phyloP scores from a whole-genome alignment of 305 asterid species.

The Petunia hybrid region DNA sequence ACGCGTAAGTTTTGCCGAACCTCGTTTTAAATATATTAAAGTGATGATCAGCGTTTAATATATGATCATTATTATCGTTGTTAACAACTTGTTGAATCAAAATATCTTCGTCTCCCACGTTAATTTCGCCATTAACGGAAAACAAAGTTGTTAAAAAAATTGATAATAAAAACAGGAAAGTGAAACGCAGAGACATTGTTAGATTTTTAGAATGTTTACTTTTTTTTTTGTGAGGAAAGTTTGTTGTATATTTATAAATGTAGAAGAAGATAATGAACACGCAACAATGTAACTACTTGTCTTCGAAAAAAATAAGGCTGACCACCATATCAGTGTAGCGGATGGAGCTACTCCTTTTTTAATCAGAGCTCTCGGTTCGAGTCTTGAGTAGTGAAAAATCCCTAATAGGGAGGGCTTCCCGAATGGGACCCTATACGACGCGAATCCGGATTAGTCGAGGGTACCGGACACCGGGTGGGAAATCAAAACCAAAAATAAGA shows the following conservation, averaged over 20 bases:
- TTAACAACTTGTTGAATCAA: conserved; percentile 78
- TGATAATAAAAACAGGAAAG: conserved; percentile 45
- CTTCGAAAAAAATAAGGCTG: conserved; percentile 25
- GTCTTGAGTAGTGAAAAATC: no score
- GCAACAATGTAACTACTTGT: not conserved
- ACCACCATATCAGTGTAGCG: no score
- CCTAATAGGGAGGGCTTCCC: rapidly evolving
- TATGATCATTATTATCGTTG: conserved; percentile 46
- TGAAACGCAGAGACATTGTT: conserved; percentile 59
- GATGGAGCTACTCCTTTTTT: no score
- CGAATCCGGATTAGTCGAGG: no score
- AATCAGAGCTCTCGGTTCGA: no score
- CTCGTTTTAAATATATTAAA: conserved; percentile 70
- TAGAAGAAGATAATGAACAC: not conserved
- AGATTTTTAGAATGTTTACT: conserved; percentile 17
- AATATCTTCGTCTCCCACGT: conserved; percentile 41
- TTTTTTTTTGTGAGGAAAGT: not conserved
- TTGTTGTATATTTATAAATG: not conserved
- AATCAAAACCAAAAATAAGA: no score
- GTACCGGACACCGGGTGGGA: no score
- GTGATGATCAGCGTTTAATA: conserved; percentile 64
- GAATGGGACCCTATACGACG: no score
- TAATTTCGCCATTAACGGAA: conserved; percentile 37
- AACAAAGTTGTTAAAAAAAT: conserved; percentile 52
- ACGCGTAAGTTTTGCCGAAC: conserved; percentile 67